These are phyloP conservation scores for Casuarina cunninghamiana DNA, from an alignment of 306 rosid genomes.

Conservation along the genomic window DNA sequence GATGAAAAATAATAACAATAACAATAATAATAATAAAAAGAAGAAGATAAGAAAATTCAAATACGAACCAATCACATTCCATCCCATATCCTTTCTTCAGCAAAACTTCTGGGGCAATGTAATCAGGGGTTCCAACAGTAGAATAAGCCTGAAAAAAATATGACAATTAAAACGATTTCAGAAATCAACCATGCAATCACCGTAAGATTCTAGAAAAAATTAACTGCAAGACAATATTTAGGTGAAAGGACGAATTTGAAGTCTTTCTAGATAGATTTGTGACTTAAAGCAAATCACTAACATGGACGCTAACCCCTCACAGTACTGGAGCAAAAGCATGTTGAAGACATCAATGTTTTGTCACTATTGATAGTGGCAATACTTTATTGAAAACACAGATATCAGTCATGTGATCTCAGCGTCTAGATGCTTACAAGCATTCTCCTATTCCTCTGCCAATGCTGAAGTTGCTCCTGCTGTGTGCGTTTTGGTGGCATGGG, in stretches of 20 bases:
- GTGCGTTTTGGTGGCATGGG: constrained; percentile 91
- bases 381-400: constrained; percentile 14
- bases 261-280: constrained; percentile 16
- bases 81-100: constrained; percentile 99
- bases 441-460: constrained; percentile 98
- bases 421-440: constrained; percentile 73
- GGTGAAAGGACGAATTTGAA: constrained; percentile 6
- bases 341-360: neutral
- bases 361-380: constrained; percentile 17
- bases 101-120: constrained; percentile 97
- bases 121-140: constrained; percentile 98
- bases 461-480: constrained; percentile 96
- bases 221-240: constrained; percentile 12
- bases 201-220: constrained; percentile 10
- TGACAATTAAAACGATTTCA: constrained; percentile 15
- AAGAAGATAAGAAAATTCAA: neutral
- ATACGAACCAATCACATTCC: constrained; percentile 95
- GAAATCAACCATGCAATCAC: constrained; percentile 3
- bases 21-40: too few species aligned
- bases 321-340: constrained; percentile 3
- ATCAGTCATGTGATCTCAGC: constrained; percentile 25
- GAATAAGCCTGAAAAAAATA: constrained; percentile 80
- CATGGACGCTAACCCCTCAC: constrained; percentile 19
- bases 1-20: constrained; percentile 9
- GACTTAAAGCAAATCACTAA: constrained; percentile 5